Evolutionary conservation across 106 monocot species (phyloP).

Genomic region (Dendrobium catenatum): DNA sequence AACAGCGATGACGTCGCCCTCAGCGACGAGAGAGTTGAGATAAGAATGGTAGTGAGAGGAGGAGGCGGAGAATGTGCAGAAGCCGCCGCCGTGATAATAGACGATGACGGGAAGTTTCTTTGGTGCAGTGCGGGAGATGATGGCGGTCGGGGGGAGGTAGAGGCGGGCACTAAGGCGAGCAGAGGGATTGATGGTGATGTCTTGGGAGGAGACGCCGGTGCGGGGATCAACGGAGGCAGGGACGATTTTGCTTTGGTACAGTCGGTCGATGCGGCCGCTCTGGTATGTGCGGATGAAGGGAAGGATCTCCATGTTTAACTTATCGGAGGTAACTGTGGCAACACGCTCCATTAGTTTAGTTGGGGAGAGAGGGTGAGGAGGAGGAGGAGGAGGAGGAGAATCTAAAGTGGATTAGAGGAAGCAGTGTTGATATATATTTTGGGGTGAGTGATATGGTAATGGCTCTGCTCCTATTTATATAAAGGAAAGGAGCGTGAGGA

Average conservation of each 20-base stretch:
- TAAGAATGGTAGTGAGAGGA: constrained; percentile 19
- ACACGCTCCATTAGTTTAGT: neutral
- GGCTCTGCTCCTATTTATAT: no score
- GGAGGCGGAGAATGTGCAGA: constrained; percentile 13
- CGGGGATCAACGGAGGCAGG: constrained; percentile 17
- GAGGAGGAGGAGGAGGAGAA: no score
- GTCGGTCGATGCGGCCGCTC: constrained; percentile 13
- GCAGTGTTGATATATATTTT: no score
- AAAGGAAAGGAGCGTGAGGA: no score
- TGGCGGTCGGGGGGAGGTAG: constrained; percentile 14
- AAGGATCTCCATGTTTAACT: neutral
- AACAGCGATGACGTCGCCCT: constrained; percentile 17
- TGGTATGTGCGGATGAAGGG: constrained; percentile 21
- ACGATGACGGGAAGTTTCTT: constrained; percentile 32
- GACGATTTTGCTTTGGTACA: neutral
- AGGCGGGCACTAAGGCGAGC: constrained; percentile 16
- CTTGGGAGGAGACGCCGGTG: constrained; percentile 20
- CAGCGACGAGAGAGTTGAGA: constrained; percentile 26
- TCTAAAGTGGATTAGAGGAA: no score
- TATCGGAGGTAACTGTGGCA: neutral
- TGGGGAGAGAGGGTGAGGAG: neutral
- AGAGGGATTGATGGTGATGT: constrained; percentile 7
- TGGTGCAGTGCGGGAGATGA: no score
- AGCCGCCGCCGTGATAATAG: constrained; percentile 46
- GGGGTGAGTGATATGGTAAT: no score